Evolutionary conservation across 768 basidiomycete species (phyloP).

Genomic region (Lactarius evosmus): DNA sequence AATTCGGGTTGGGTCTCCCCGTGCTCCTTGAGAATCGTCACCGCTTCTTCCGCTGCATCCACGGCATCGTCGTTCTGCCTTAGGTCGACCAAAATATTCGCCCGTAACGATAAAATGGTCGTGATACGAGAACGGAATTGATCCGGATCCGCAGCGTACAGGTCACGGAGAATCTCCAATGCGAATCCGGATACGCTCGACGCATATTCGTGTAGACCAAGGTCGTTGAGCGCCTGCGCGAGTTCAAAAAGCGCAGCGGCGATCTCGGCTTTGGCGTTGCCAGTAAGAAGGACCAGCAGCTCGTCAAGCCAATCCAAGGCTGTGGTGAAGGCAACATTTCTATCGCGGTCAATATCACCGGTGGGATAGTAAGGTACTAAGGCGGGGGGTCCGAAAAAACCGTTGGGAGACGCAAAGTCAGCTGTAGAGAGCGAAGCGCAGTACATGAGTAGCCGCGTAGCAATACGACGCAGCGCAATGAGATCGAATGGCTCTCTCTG

Average conservation of each 20-base stretch:
- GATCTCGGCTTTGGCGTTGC: background rate
- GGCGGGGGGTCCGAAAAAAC: constrained; percentile 3
- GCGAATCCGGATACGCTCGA: constrained; percentile 7
- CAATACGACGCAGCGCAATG: constrained; percentile 5
- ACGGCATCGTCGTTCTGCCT: constrained; percentile 10
- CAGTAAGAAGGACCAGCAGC: background rate
- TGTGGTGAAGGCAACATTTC: background rate
- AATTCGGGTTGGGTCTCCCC: background rate
- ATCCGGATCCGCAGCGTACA: background rate
- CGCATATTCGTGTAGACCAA: constrained; percentile 11
- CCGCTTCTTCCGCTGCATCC: constrained; percentile 1
- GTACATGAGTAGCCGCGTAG: constrained; percentile 17
- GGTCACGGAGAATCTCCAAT: background rate
- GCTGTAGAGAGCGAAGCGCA: constrained; percentile 12
- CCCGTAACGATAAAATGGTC: constrained; percentile 5
- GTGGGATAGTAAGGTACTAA: constrained; percentile 13
- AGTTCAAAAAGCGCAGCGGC: constrained; percentile 3
- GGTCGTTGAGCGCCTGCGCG: constrained; percentile 20
- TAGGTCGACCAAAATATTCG: constrained; percentile 14
- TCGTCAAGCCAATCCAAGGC: constrained; percentile 17
- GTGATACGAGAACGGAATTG: background rate
- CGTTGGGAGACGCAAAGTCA: constrained; percentile 13
- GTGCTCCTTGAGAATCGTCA: background rate
- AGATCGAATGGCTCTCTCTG: constrained; percentile 5
- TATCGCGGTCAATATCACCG: constrained; percentile 9